Base-by-base conservation (phyloP, 768 basidiomycete genomes). In the button mushroom (Agaricus bisporus) region DNA sequence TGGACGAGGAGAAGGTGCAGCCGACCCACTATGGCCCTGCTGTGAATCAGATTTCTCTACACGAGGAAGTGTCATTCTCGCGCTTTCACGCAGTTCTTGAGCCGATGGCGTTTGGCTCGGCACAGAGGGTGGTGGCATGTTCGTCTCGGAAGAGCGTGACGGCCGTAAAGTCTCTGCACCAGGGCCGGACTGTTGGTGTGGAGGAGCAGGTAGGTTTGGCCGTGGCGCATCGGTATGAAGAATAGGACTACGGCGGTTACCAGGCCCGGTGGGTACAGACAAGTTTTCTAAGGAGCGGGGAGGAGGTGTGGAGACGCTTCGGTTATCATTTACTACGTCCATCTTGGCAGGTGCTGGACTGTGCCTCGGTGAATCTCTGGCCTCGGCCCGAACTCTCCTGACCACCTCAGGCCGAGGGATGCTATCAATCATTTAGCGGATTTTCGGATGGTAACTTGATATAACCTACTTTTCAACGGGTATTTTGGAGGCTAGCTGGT, bases 361-460 rank as follows among this genome's bases (percentile, higher is more conserved):
- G 28, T 66, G 64, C 51, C 71, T 73, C 5, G 70, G 65, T 37
- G 69, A 67, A 49, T 72, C 73, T 26, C 61, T 62, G 12, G 63
- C 56, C 10, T 77, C 76, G 26, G 71, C 66, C 26, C 78, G 68
- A 22, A 78, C 67, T 53, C 88, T 74, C 66, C 81, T 87, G 54
- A 90, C 85, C 32, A 88, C 86, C 63, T 89, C 86, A n/a, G 88
- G 88, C 44, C 86, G 73, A 20, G 86, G 88, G 43, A 90, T 77
- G 63, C 88, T 90, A 57, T 20, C 41, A 12, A 42, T 52, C 35
- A 57, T 7, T 56, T 36, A 53, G 41, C n/a, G 22, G 53, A n/a
- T 43, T 35, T 5, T 41, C 49, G 3, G 11, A 6, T 32, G 53
- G 17, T 55, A 25, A 37, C 43, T 26, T 57, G 50, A 22, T 32